These are phyloP conservation scores for Davidsoniella virescens DNA, from an alignment of 2,329 filamentous ascomycete species.

Conservation along the genomic window DNA sequence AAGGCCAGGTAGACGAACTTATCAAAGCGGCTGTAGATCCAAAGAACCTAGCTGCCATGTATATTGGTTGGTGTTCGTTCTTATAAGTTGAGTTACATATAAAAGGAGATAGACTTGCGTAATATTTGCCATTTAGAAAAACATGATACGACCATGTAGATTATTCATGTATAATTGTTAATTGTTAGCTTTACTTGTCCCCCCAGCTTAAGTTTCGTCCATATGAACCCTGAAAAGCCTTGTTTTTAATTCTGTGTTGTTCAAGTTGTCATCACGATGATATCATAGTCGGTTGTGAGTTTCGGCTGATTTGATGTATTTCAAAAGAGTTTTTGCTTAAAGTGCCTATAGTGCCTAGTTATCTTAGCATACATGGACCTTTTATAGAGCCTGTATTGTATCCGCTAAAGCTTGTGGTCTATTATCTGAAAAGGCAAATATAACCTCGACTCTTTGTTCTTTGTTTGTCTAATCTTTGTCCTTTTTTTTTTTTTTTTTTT, in stretches of 20 bases:
- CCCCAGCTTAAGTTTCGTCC: too few species aligned
- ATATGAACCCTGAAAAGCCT: neutral
- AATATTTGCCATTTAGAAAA: neutral
- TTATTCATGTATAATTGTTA: neutral
- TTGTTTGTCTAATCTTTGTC: too few species aligned
- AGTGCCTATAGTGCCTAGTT: too few species aligned
- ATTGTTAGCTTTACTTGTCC: too few species aligned
- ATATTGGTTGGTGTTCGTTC: constrained; percentile 76
- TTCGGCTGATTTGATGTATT: neutral
- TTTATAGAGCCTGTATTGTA: too few species aligned
- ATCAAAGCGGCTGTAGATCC: constrained; percentile 74
- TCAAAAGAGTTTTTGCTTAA: too few species aligned
- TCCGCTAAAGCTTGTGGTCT: too few species aligned
- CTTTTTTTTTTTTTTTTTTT: neutral
- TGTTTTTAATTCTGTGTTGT: neutral
- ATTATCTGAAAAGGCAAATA: too few species aligned
- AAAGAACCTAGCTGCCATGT: constrained; percentile 76
- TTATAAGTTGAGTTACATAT: constrained; percentile 21
- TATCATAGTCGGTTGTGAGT: neutral
- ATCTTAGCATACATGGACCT: too few species aligned
- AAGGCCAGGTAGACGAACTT: constrained; percentile 92
- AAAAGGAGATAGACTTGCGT: neutral
- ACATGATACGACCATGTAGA: constrained; percentile 6
- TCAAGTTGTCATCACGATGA: neutral
- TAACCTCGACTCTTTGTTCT: too few species aligned